Evolutionary conservation across 140 eudicot genomes (phyloP), one percentile per base, ranked within the genome.

Genomic region (Anethum foeniculum): DNA sequence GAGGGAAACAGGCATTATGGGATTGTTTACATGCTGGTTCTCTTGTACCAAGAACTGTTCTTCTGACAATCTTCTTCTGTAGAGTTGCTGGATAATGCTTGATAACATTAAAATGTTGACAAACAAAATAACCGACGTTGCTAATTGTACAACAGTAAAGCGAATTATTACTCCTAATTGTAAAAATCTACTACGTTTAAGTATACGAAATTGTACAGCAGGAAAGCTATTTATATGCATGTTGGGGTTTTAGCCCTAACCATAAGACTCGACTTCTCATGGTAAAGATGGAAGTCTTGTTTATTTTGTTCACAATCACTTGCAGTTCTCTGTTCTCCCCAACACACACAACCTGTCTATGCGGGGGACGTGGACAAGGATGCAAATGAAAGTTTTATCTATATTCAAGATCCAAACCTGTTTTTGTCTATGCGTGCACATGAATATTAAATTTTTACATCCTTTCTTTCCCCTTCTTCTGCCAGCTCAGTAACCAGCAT

Each of bases 11-110:
- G 92, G 92, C 9, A 9, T 90, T 16, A 56, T 80, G 14, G 92
- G 93, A 47, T 68, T 92, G 67, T 48, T 92, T 39, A 86, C 92
- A 12, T 90, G 97, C 84, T 92, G 96, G 97, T 77, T 77, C 77
- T 86, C 89, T 14, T 92, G 96, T 84, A 80, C 93, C 2, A 90
- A 48, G 46, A 86, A 79, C 28, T 82, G 86, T 79, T 86, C 84
- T 19, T 54, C 88, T 32, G 6, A 87, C 18, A 78, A 77, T 52
- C 56, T 85, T 76, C 85, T 84, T 76, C 12, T 34, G 1, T 69
- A 69, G 46, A 27, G 44, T 69, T 69, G 25, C 25, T 69, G 49
- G 48, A 34, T 30, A 39, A 69, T 69, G 75, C 75, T 69, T 69
- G 25, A 71, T 15, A 27, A 71, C 48, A 34, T 13, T 14, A 69